Evolutionary conservation across 106 monocot species (phyloP).

Genomic region (Ottelia alismoides): DNA sequence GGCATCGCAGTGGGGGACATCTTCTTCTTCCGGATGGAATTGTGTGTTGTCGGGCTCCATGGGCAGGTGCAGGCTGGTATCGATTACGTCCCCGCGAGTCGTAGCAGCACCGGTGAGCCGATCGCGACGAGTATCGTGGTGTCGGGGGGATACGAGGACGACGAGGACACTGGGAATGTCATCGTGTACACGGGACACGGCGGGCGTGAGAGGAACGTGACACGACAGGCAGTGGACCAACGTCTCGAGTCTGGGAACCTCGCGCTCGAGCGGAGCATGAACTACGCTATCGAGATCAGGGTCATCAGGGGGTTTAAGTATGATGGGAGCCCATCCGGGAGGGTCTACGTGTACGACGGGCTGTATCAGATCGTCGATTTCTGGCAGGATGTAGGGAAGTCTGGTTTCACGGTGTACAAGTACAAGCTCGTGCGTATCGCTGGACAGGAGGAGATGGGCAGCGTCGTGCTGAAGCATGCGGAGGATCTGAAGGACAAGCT

Average conservation of each 20-base stretch:
- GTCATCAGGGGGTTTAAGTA: constrained; percentile 16
- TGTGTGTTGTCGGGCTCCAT: constrained; percentile 78
- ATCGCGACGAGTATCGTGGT: constrained; percentile 24
- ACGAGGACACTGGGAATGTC: constrained; percentile 16
- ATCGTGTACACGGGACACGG: constrained; percentile 21
- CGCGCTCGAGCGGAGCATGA: constrained; percentile 17
- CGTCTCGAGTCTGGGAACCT: constrained; percentile 10
- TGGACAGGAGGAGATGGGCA: constrained; percentile 15
- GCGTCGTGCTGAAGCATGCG: constrained; percentile 6
- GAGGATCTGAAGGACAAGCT: constrained; percentile 37
- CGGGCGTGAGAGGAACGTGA: constrained; percentile 5
- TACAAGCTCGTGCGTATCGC: constrained; percentile 10
- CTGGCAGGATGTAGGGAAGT: constrained; percentile 18
- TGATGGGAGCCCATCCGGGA: constrained; percentile 11
- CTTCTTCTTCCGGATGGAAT: constrained; percentile 76
- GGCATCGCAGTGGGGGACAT: constrained; percentile 62
- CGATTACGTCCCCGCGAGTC: constrained; percentile 4
- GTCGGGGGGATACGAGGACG: constrained; percentile 22
- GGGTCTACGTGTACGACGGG: constrained; percentile 22
- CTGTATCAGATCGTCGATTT: constrained; percentile 9
- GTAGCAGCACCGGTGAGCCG: constrained; percentile 1
- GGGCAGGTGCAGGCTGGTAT: constrained; percentile 85
- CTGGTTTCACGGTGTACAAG: constrained; percentile 17
- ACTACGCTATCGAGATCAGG: constrained; percentile 17
- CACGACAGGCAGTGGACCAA: constrained; percentile 4